Evolutionary conservation across 2,329 filamentous ascomycete genomes (phyloP).

Genomic region (Sporothrix protearum): DNA sequence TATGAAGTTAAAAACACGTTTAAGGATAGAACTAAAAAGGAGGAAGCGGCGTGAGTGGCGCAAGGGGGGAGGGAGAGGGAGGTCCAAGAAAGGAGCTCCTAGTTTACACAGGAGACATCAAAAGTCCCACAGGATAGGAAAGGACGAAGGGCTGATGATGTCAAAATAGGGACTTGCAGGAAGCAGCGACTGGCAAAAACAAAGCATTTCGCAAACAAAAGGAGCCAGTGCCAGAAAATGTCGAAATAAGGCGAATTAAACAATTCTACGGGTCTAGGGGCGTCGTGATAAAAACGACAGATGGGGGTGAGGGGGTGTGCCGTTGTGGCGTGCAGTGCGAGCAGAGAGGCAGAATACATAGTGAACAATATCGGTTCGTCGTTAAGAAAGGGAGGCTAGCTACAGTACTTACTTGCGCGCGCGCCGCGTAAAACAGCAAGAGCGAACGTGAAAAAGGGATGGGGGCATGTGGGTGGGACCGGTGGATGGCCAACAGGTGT

Average conservation of each 20-base stretch:
- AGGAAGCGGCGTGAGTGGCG: constrained; percentile 22
- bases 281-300: constrained; percentile 9
- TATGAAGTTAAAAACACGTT: constrained; percentile 25
- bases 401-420: constrained; percentile 4
- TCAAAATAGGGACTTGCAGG: constrained; percentile 6
- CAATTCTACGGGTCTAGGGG: background rate
- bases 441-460: constrained; percentile 16
- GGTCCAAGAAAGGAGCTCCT: constrained; percentile 21
- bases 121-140: constrained; percentile 11
- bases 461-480: constrained; percentile 1
- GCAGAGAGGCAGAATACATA: background rate
- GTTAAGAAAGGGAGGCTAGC: constrained; percentile 1
- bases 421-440: constrained; percentile 16
- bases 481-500: constrained; percentile 21
- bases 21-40: constrained; percentile 23
- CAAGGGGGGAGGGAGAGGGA: constrained; percentile 15
- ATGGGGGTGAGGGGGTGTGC: background rate
- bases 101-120: constrained; percentile 12
- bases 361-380: background rate
- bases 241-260: background rate
- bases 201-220: background rate
- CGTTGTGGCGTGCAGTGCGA: constrained; percentile 7
- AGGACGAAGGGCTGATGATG: constrained; percentile 7
- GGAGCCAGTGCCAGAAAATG: background rate
- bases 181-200: background rate